A percentile compares a stretch with the other conserved stretches of the same genome.
These are phyloP conservation scores for Penicillium cinerascens DNA, from an alignment of 495 filamentous ascomycete genomes.

Conservation along the genomic window DNA sequence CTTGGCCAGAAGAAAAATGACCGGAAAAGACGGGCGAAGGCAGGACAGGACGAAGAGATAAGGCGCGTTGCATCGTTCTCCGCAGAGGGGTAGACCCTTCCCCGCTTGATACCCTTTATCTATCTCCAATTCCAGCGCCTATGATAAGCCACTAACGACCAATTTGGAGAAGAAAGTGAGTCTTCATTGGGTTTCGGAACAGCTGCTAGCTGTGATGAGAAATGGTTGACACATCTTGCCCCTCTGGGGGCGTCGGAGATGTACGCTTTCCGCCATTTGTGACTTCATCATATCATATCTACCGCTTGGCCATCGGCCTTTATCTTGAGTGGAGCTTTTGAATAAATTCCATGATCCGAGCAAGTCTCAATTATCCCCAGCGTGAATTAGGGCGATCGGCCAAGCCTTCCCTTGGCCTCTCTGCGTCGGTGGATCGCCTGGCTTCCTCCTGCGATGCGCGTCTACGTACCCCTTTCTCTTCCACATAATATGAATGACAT, in stretches of 20 bases:
- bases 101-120: not conserved
- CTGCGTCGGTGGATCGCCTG: not conserved
- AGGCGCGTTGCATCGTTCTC: constrained; percentile 3
- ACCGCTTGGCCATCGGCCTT: not conserved
- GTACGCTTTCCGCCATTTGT: not conserved
- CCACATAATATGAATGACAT: not conserved
- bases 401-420: not conserved
- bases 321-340: not conserved
- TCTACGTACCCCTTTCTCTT: too few relatives aligned
- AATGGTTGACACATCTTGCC: not conserved
- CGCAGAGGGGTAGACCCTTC: constrained; percentile 3
- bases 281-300: not conserved
- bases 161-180: not conserved
- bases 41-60: constrained; percentile 1
- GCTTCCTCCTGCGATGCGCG: not conserved
- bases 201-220: not conserved
- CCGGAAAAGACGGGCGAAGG: not conserved
- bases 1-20: not conserved
- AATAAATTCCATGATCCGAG: not conserved
- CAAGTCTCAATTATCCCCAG: not conserved
- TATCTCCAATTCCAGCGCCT: not conserved
- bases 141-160: not conserved
- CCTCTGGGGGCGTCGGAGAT: not conserved
- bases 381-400: not conserved
- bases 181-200: not conserved